phyloP scores from a whole-genome alignment of 2,329 filamentous ascomycete genomes.

The Fusarium zealandicum region DNA sequence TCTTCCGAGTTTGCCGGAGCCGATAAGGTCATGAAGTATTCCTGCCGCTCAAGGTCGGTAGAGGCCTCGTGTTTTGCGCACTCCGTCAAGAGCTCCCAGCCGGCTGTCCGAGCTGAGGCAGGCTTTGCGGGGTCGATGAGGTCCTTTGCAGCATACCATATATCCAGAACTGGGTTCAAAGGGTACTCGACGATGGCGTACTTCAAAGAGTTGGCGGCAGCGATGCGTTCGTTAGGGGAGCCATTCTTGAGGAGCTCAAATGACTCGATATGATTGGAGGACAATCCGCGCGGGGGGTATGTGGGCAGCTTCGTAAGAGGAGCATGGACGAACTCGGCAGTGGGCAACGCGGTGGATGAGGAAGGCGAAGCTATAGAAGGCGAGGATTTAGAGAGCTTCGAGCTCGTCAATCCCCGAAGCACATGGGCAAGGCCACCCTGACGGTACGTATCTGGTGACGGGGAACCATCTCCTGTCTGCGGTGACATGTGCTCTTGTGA shows the following conservation, averaged over 20 bases:
- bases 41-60: slow-evolving; percentile 70
- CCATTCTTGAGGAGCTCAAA: slow-evolving; percentile 64
- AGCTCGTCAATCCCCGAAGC: slow-evolving; percentile 67
- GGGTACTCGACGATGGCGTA: slow-evolving; percentile 65
- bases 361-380: slow-evolving; percentile 53
- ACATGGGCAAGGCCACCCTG: slow-evolving; percentile 67
- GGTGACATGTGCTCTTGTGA: slow-evolving; percentile 65
- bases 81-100: slow-evolving; percentile 70
- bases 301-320: slow-evolving; percentile 48
- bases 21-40: slow-evolving; percentile 70
- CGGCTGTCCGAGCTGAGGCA: slow-evolving; percentile 61
- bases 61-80: slow-evolving; percentile 69
- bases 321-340: slow-evolving; percentile 56
- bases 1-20: slow-evolving; percentile 65
- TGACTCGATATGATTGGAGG: slow-evolving; percentile 60
- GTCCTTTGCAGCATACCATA: slow-evolving; percentile 72
- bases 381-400: slow-evolving; percentile 61
- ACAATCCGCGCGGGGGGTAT: slow-evolving; percentile 52
- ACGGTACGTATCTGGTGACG: slow-evolving; percentile 62
- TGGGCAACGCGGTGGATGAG: slow-evolving; percentile 48
- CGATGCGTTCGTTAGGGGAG: slow-evolving; percentile 59
- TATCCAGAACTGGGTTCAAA: slow-evolving; percentile 64
- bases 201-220: slow-evolving; percentile 65
- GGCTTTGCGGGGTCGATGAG: slow-evolving; percentile 66
- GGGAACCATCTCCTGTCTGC: slow-evolving; percentile 62